Percentiles rank a stretch among this genome's conserved stretches.
Conservation (phyloP, 192 early-diverging fungal species). For the Coemansia sp. region DNA sequence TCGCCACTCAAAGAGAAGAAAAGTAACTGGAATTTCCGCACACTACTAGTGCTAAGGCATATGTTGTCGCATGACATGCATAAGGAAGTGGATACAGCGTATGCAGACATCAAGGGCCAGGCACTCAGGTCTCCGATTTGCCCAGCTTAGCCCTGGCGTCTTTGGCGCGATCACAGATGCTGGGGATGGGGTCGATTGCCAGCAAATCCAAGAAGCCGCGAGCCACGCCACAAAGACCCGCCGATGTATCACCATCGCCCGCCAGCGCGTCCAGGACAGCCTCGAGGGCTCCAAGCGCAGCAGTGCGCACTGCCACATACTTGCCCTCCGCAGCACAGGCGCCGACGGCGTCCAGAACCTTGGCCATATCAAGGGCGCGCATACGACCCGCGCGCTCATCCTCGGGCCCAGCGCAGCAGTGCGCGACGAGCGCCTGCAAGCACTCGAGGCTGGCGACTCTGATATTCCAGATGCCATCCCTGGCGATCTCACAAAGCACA, state of each 20-base stretch:
- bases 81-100: not conserved
- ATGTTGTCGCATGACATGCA: not conserved
- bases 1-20: not conserved
- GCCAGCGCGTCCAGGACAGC: conserved; percentile 10
- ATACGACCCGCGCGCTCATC: not conserved
- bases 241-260: no score
- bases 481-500: conserved; percentile 57
- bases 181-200: conserved; percentile 56
- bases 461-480: conserved; percentile 85
- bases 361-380: conserved; percentile 15
- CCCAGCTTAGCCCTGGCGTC: conserved; percentile 11
- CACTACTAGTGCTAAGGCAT: not conserved
- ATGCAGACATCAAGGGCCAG: conserved; percentile 4
- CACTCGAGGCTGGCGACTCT: conserved; percentile 72
- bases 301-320: conserved; percentile 65
- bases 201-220: conserved; percentile 17
- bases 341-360: conserved; percentile 51
- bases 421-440: conserved; percentile 60
- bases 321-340: conserved; percentile 63
- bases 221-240: not conserved
- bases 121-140: not conserved
- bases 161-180: conserved; percentile 56
- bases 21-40: not conserved
- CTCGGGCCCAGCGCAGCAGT: not conserved
- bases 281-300: conserved; percentile 58